Percentiles rank a stretch among this genome's conserved stretches.
Conservation (phyloP, 2,329 filamentous ascomycete species). For the Rhinocladiella similis region DNA sequence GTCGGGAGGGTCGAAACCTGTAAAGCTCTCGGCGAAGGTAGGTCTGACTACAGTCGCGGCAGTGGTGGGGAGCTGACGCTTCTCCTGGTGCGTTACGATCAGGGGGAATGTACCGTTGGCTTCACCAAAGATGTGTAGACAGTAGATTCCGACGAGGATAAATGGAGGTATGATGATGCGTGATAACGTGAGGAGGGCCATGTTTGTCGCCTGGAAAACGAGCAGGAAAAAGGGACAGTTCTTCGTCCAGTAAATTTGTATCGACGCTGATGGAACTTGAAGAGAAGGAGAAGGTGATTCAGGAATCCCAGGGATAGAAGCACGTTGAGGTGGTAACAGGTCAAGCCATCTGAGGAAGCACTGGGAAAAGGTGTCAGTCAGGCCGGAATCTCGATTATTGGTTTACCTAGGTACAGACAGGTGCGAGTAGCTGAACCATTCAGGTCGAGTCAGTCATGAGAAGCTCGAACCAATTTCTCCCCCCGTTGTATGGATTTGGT, state of each 20-base stretch:
- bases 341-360: too few relatives aligned
- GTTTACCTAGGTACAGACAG: too few relatives aligned
- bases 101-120: constrained; percentile 7
- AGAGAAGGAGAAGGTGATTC: too few relatives aligned
- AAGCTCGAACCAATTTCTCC: too few relatives aligned
- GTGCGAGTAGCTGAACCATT: too few relatives aligned
- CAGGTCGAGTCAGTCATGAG: too few relatives aligned
- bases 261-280: too few relatives aligned
- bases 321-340: too few relatives aligned
- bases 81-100: neutral
- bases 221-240: neutral
- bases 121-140: constrained; percentile 10
- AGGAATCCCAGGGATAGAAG: too few relatives aligned
- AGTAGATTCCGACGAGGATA: constrained; percentile 9
- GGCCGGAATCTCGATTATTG: too few relatives aligned
- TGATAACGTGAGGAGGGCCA: constrained; percentile 3
- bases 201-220: constrained; percentile 24
- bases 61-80: constrained; percentile 4
- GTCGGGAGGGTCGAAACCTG: constrained; percentile 37
- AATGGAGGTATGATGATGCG: constrained; percentile 6
- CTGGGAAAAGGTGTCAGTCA: too few relatives aligned
- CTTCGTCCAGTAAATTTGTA: neutral
- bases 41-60: neutral
- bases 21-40: constrained; percentile 36
- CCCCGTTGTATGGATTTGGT: too few relatives aligned